Percentiles rank a stretch among this genome's conserved stretches.
Conservation (phyloP, 202 grass and related monocot genomes). For the Digitaria exilis region DNA sequence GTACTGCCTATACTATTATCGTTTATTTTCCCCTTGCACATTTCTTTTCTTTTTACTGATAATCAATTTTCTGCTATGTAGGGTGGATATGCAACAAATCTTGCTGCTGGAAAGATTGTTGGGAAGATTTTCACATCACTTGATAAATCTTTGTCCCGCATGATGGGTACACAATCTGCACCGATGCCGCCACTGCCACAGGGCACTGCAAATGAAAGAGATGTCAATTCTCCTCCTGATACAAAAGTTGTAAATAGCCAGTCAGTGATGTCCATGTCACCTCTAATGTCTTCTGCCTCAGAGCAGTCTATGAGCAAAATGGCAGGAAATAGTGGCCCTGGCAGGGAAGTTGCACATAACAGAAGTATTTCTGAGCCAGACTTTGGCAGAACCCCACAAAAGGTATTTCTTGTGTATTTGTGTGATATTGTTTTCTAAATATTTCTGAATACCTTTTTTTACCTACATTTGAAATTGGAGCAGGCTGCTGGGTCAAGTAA, state of each 20-base stretch:
- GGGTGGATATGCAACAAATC: slow-evolving; percentile 89
- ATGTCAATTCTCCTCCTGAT: slow-evolving; percentile 34
- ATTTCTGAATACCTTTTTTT: not conserved
- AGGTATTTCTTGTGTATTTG: slow-evolving; percentile 42
- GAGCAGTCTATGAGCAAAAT: slow-evolving; percentile 69
- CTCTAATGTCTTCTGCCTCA: slow-evolving; percentile 72
- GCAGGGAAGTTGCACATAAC: slow-evolving; percentile 56
- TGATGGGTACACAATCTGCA: slow-evolving; percentile 77
- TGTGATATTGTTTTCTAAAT: not conserved
- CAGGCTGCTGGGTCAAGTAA: slow-evolving; percentile 64
- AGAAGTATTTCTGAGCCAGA: slow-evolving; percentile 93
- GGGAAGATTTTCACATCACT: slow-evolving; percentile 84
- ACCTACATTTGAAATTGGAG: slow-evolving; percentile 29
- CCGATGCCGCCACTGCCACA: slow-evolving; percentile 54
- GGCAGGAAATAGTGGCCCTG: slow-evolving; percentile 45
- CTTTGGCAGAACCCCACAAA: slow-evolving; percentile 62
- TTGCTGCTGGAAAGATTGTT: slow-evolving; percentile 77
- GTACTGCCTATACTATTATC: slow-evolving; percentile 36
- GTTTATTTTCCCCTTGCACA: not conserved
- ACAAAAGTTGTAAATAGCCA: slow-evolving; percentile 74
- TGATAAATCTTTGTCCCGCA: slow-evolving; percentile 83
- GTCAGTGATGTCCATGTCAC: slow-evolving; percentile 67
- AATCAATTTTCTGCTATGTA: slow-evolving; percentile 30
- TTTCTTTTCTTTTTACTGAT: not conserved
- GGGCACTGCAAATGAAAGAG: slow-evolving; percentile 38